Conservation (phyloP, 495 filamentous ascomycete genomes). For the Oleoguttula mirabilis region DNA sequence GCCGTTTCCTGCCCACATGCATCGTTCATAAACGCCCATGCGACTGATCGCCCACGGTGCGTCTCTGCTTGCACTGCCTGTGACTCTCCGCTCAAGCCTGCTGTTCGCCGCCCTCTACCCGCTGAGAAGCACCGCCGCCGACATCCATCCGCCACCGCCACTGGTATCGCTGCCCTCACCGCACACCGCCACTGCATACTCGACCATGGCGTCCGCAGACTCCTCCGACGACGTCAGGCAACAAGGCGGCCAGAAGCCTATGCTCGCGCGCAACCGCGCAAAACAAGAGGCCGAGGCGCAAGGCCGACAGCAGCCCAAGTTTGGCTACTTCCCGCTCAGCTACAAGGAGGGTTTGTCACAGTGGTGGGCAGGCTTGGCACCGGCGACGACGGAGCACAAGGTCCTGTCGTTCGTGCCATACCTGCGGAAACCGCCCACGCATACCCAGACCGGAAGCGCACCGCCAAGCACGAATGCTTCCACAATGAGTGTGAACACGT, state of each 20-base stretch:
- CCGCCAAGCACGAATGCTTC: constrained; percentile 30
- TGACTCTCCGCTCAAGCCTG: constrained; percentile 10
- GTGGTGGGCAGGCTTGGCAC: constrained; percentile 82
- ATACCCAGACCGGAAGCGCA: constrained; percentile 51
- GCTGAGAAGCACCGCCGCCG: background rate
- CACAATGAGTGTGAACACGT: constrained; percentile 28
- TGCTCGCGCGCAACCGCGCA: constrained; percentile 42
- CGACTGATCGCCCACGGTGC: too few relatives aligned
- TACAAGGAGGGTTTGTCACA: constrained; percentile 85
- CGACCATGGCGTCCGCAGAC: constrained; percentile 26
- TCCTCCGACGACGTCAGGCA: constrained; percentile 23
- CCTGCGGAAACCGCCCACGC: constrained; percentile 60
- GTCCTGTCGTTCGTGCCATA: constrained; percentile 83
- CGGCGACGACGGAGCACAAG: constrained; percentile 76
- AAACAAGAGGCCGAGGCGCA: constrained; percentile 29
- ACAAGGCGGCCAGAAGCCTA: constrained; percentile 26
- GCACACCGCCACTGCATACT: constrained; percentile 7
- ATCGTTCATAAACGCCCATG: too few relatives aligned
- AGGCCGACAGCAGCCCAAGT: constrained; percentile 26
- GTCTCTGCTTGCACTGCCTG: constrained; percentile 8
- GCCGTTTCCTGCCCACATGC: too few relatives aligned
- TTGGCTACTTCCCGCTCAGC: constrained; percentile 63
- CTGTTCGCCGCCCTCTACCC: constrained; percentile 5
- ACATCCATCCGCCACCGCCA: background rate
- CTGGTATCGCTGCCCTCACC: background rate